Evolutionary conservation across 202 grass and related monocot species (phyloP).

Genomic region (Carex arenaria): DNA sequence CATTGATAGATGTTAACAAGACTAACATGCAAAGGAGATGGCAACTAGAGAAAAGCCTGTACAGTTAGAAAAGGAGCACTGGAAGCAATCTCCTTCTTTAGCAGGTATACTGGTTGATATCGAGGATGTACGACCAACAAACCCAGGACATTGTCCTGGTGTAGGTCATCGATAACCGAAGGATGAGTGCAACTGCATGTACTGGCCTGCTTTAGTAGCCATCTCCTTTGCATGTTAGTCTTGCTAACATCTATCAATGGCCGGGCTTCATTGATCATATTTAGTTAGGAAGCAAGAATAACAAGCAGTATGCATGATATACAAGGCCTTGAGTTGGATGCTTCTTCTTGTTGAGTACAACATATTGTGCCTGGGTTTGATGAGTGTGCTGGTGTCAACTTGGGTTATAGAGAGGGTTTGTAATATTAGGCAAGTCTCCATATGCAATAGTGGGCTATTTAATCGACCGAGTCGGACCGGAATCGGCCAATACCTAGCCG

Average conservation of each 20-base stretch:
- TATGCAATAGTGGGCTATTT: neutral
- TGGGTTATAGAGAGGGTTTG: neutral
- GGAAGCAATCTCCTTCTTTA: neutral
- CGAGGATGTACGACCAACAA: constrained; percentile 26
- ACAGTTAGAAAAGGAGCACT: neutral
- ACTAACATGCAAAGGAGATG: neutral
- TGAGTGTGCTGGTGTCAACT: neutral
- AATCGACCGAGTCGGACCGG: neutral
- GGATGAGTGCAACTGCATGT: neutral
- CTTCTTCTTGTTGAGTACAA: neutral
- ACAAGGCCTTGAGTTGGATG: neutral
- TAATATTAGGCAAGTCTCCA: neutral
- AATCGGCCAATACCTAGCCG: too few species aligned
- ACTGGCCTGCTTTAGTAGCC: neutral
- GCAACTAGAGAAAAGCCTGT: neutral
- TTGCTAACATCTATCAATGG: constrained; percentile 2
- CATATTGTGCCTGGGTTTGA: neutral
- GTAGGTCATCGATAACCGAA: constrained; percentile 30
- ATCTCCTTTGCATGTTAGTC: neutral
- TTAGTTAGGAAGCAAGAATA: neutral
- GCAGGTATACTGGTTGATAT: neutral
- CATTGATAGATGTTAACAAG: constrained; percentile 2
- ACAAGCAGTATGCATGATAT: neutral
- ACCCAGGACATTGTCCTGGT: constrained; percentile 35
- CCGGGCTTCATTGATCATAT: neutral